Percentiles rank a stretch among this genome's conserved stretches.
phyloP scores from a whole-genome alignment of 192 early-diverging fungal species.

The Coemansia sp. region DNA sequence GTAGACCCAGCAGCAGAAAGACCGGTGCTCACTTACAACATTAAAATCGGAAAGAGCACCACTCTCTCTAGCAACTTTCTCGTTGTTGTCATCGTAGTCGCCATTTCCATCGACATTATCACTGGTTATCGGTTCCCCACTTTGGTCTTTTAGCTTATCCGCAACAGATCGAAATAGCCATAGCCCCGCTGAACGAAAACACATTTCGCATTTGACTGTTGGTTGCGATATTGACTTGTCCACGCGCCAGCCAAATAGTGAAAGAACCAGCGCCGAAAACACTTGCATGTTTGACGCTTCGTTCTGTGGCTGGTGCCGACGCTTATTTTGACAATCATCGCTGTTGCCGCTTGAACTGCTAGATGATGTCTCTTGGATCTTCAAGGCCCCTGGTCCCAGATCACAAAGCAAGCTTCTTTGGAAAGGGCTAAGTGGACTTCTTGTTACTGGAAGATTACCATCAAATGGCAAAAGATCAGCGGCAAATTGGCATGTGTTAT shows the following conservation, averaged over 20 bases:
- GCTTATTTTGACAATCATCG: neutral
- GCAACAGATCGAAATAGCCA: slow-evolving; percentile 39
- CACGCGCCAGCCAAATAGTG: slow-evolving; percentile 49
- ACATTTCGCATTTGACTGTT: slow-evolving; percentile 39
- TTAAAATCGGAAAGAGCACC: slow-evolving; percentile 18
- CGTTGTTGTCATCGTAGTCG: neutral
- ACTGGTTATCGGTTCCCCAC: neutral
- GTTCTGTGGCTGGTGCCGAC: neutral
- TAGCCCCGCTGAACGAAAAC: slow-evolving; percentile 41
- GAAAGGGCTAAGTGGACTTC: slow-evolving; percentile 44
- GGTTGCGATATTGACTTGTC: slow-evolving; percentile 26
- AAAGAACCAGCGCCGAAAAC: slow-evolving; percentile 26
- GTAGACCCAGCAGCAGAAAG: slow-evolving; percentile 55
- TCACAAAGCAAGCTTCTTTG: slow-evolving; percentile 33
- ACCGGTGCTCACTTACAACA: slow-evolving; percentile 41
- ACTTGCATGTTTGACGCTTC: slow-evolving; percentile 3
- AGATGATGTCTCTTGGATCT: neutral
- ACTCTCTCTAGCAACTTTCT: neutral
- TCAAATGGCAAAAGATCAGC: slow-evolving; percentile 26
- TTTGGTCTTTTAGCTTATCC: neutral
- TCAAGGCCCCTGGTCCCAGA: slow-evolving; percentile 7
- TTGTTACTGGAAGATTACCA: slow-evolving; percentile 17
- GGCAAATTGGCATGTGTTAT: slow-evolving; percentile 36
- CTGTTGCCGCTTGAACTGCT: neutral
- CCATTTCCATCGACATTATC: neutral